Evolutionary conservation across 768 basidiomycete genomes (phyloP).

Genomic region (Roridomyces roridus): DNA sequence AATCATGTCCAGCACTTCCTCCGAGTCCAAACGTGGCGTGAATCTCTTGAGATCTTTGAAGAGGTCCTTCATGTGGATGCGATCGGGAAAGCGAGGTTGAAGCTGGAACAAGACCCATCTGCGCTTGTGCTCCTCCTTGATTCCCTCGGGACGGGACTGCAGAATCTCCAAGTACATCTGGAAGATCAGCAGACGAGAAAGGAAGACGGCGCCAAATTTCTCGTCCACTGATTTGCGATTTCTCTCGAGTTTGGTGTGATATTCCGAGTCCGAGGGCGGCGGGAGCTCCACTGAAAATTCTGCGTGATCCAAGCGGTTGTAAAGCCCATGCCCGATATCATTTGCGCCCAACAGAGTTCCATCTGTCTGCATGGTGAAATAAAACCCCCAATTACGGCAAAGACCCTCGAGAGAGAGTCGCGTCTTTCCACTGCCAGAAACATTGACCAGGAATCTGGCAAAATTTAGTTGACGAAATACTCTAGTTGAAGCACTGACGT

Average conservation of each 20-base stretch:
- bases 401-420: constrained; percentile 3
- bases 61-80: not conserved
- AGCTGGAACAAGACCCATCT: not conserved
- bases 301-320: too few species aligned
- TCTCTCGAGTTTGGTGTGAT: not conserved
- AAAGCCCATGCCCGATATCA: not conserved
- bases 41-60: not conserved
- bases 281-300: too few species aligned
- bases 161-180: not conserved
- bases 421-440: not conserved
- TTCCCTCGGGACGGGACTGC: too few species aligned
- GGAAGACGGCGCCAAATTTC: too few species aligned
- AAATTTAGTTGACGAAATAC: not conserved
- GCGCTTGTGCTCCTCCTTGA: not conserved
- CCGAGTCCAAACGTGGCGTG: not conserved
- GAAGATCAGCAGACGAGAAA: not conserved
- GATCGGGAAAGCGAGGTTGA: not conserved
- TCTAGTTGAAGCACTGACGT: not conserved
- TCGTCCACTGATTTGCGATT: too few species aligned
- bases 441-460: constrained; percentile 2
- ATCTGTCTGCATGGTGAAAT: not conserved
- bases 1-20: not conserved
- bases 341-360: not conserved
- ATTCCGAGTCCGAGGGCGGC: too few species aligned
- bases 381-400: constrained; percentile 7